phyloP scores from a whole-genome alignment of 345 rosid species.

The thale cress (Arabidopsis thaliana) region TAIR10.1 NC_003071.7:13980001-13980500 shows the following conservation, averaged over 20 bases:
- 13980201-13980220: slow-evolving; percentile 88
- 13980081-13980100: not conserved
- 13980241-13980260: slow-evolving; percentile 74
- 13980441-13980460: slow-evolving; percentile 54
- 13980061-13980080: not conserved
- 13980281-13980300: slow-evolving; percentile 65
- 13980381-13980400: slow-evolving; percentile 22
- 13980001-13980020: slow-evolving; percentile 4
- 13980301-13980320: slow-evolving; percentile 86
- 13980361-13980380: slow-evolving; percentile 61
- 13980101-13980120: not conserved
- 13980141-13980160: slow-evolving; percentile 20
- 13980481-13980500: slow-evolving; percentile 93
- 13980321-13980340: slow-evolving; percentile 94
- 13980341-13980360: slow-evolving; percentile 78
- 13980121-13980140: slow-evolving; percentile 1
- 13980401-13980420: not conserved
- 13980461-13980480: slow-evolving; percentile 95
- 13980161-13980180: slow-evolving; percentile 30
- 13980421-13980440: slow-evolving; percentile 24
- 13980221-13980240: slow-evolving; percentile 95
- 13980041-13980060: not conserved
- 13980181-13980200: slow-evolving; percentile 17
- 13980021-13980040: slow-evolving; percentile 21
- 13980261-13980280: slow-evolving; percentile 60